phyloP scores from a whole-genome alignment of 2,329 filamentous ascomycete species.

The Venturia nashicola region DNA sequence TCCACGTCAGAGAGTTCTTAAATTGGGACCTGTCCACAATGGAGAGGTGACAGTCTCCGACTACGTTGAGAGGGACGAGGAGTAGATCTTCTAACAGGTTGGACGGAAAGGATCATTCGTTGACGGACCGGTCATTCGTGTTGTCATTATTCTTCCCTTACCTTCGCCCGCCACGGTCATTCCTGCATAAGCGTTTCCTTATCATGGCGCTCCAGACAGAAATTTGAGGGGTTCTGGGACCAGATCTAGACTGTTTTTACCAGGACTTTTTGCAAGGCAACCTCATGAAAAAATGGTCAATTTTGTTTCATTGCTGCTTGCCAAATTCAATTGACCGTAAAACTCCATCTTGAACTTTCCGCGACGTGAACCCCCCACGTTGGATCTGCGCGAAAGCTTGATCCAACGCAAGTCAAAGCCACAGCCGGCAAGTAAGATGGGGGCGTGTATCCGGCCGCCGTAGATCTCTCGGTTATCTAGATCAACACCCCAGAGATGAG shows the following conservation, averaged over 20 bases:
- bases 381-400: background rate
- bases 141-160: background rate
- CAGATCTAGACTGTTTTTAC: background rate
- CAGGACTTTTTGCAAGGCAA: background rate
- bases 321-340: background rate
- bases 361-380: background rate
- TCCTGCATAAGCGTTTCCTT: background rate
- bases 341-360: background rate
- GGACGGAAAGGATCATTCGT: background rate
- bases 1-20: constrained; percentile 37
- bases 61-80: constrained; percentile 19
- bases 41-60: constrained; percentile 47
- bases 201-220: background rate
- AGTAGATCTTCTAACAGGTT: background rate
- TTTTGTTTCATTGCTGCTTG: background rate
- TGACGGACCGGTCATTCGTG: background rate
- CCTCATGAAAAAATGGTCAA: background rate
- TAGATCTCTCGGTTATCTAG: background rate
- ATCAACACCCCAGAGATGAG: background rate
- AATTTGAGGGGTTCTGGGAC: background rate
- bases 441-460: background rate
- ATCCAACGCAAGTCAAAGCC: background rate
- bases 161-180: background rate
- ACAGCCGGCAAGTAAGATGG: background rate
- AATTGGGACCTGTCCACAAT: constrained; percentile 53